Percentiles rank a stretch among this genome's conserved stretches.
Conservation (phyloP, 2,329 filamentous ascomycete genomes). For the Metarhizium rileyi region DNA sequence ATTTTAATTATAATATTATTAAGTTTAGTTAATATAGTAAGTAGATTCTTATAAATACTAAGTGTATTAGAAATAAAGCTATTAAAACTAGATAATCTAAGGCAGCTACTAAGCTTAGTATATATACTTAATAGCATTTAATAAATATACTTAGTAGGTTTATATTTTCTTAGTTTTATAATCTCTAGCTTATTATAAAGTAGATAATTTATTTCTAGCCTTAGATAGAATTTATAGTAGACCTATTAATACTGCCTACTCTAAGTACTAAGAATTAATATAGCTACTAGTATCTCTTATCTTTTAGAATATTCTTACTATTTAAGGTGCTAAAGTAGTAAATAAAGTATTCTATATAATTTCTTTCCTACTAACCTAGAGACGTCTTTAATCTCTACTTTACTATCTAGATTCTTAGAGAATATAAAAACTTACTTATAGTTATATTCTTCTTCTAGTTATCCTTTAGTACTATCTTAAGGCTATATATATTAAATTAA, state of each 20-base stretch:
- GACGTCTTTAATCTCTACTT: not conserved
- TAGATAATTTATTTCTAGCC: not conserved
- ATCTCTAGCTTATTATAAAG: too few species aligned
- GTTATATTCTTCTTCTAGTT: not conserved
- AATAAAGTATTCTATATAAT: slow-evolving; percentile 1
- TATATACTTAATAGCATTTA: not conserved
- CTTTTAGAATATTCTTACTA: not conserved
- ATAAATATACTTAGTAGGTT: not conserved
- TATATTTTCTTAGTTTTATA: too few species aligned
- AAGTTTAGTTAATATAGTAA: not conserved
- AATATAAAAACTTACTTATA: slow-evolving; percentile 3
- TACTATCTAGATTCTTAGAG: slow-evolving; percentile 1
- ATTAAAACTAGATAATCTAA: not conserved
- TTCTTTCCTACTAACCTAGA: not conserved
- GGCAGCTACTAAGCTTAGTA: not conserved
- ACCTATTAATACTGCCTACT: not conserved
- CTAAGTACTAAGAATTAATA: not conserved
- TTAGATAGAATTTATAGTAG: not conserved
- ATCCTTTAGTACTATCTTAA: not conserved
- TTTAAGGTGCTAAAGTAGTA: not conserved
- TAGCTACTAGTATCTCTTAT: not conserved
- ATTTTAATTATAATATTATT: not conserved
- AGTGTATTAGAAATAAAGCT: not conserved
- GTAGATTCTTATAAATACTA: not conserved
- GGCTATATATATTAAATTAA: not conserved